These are phyloP conservation scores for Wickerhamomyces queroliae DNA, from an alignment of 805 yeast species.

Conservation along the genomic window DNA sequence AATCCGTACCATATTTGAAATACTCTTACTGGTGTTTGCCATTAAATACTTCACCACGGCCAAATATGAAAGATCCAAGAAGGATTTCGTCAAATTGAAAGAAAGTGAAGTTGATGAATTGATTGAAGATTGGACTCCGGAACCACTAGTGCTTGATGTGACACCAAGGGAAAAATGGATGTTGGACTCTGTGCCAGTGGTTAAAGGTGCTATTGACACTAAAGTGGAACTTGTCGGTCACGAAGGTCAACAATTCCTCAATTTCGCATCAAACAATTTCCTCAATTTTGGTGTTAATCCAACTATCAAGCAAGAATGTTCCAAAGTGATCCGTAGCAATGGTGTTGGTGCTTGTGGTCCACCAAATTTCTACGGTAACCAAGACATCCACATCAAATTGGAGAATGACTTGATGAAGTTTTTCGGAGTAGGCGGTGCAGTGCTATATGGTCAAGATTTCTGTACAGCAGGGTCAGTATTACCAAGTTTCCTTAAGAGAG, in stretches of 20 bases:
- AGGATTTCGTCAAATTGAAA: constrained; percentile 57
- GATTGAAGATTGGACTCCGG: constrained; percentile 90
- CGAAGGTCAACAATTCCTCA: constrained; percentile 39
- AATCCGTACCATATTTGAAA: constrained; percentile 77
- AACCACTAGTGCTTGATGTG: constrained; percentile 61
- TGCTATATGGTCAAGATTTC: constrained; percentile 90
- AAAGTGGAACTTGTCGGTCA: constrained; percentile 21
- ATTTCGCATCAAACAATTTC: constrained; percentile 70
- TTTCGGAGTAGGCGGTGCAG: constrained; percentile 71
- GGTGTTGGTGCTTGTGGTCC: constrained; percentile 99
- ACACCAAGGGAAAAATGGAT: constrained; percentile 52
- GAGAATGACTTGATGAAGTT: constrained; percentile 72
- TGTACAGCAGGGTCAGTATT: constrained; percentile 81
- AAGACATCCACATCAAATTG: constrained; percentile 78
- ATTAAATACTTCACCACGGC: constrained; percentile 73
- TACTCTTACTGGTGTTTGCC: constrained; percentile 73
- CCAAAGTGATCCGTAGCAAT: constrained; percentile 50
- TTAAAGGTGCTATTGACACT: constrained; percentile 44
- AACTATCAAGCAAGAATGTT: constrained; percentile 46
- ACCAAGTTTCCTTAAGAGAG: constrained; percentile 92
- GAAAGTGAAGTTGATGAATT: constrained; percentile 71
- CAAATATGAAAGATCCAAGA: constrained; percentile 69
- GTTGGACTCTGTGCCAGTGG: constrained; percentile 54
- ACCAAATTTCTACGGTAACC: constrained; percentile 94
- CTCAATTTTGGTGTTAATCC: constrained; percentile 51